Percentiles rank a stretch among this genome's conserved stretches.
Evolutionary conservation across 352 stramenopile genomes (phyloP).

Genomic region (Globisporangium megalacanthum): DNA sequence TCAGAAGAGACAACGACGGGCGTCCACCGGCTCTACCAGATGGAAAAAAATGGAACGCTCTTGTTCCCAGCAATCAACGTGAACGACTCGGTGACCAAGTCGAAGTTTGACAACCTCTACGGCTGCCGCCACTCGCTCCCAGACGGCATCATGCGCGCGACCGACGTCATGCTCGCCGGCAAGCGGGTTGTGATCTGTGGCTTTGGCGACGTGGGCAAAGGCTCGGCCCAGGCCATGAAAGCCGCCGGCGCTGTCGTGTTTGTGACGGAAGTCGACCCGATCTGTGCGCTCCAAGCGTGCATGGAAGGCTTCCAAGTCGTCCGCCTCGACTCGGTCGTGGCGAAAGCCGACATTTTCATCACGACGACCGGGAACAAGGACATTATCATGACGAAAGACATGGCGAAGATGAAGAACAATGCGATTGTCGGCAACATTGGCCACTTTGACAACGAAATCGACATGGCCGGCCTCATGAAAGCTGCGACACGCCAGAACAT

Average conservation of each 20-base stretch:
- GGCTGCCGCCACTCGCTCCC: conserved; percentile 98
- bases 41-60: conserved; percentile 95
- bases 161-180: conserved; percentile 98
- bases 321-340: conserved; percentile 90
- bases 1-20: conserved; percentile 99
- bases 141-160: conserved; percentile 98
- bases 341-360: conserved; percentile 96
- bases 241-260: conserved; percentile 95
- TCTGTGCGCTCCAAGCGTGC: conserved; percentile 97
- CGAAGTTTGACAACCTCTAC: conserved; percentile 99
- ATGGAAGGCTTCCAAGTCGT: conserved; percentile 98
- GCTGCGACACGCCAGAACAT: conserved; percentile 95
- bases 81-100: conserved; percentile 99
- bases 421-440: conserved; percentile 99
- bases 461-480: conserved; percentile 93
- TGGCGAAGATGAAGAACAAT: conserved; percentile 99
- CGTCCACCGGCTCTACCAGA: conserved; percentile 97
- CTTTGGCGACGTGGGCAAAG: conserved; percentile 98
- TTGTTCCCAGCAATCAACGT: conserved; percentile 99
- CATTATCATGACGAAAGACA: conserved; percentile 96
- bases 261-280: conserved; percentile 98
- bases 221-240: conserved; percentile 97
- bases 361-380: conserved; percentile 99
- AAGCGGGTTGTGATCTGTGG: conserved; percentile 98
- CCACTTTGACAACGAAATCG: conserved; percentile 99